Evolutionary conservation across 2,329 filamentous ascomycete species (phyloP), one percentile per base, ranked within the genome.

Genomic region (Chrysoporthe austroafricana): DNA sequence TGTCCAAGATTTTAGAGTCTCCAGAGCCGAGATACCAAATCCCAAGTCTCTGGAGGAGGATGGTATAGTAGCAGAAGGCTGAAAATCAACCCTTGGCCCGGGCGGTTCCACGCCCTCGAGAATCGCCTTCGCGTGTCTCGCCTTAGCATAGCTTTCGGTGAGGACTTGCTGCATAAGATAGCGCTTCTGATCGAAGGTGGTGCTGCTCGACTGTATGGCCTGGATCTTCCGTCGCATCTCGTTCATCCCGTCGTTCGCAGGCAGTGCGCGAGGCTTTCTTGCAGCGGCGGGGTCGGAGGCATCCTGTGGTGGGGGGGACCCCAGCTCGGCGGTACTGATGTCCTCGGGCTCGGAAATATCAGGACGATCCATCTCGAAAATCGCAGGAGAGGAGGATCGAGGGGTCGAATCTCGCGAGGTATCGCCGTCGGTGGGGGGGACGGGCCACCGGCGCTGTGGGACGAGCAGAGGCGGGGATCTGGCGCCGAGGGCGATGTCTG

Each of bases 201-300:
- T 57, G 60, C 89, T 82, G 34, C 84, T 83, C 36, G 85, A 82
- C 75, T 93, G 90, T 70, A 95, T 90, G 32, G 81, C 82, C 68
- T 91, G 84, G 71, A 96, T 93, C 70, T 87, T 87, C 71, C 81
- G 84, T 73, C 92, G 84, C 73, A 95, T 77, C 65, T 80, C 78
- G 21, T 85, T 83, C 90, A 93, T 94, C 57, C 92, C 92, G 81
- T 96, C 92, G 74, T 95, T 91, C 75, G 90, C 92, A 1, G 92
- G 91, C 52, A 93, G 76, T 16, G n/a, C 52, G 76, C 73, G 62
- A 14, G 68, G 44, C 42, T 50, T 64, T 11, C 14, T 63, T 16
- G 65, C 43, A 8, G 64, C 57, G 8, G 64, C 61, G 76, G 60
- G 46, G 73, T 74, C 66, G 76, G 64, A 13, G 76, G 73, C 62